Percentiles rank a stretch among this genome's conserved stretches.
phyloP scores from a whole-genome alignment of 2,329 filamentous ascomycete species.

The Aspergillus arachidicola region DNA sequence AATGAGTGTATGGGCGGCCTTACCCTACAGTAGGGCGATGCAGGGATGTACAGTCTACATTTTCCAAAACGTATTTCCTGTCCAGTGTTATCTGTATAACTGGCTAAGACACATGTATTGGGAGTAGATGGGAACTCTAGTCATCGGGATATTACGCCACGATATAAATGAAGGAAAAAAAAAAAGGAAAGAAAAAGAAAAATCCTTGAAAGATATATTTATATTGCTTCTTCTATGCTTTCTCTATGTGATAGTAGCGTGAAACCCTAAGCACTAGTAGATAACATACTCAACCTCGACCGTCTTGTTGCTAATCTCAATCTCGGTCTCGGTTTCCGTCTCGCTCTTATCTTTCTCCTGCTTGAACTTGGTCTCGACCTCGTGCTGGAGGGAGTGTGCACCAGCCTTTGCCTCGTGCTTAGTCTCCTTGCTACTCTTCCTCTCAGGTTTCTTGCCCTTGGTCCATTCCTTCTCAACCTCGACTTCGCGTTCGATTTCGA shows the following conservation, averaged over 20 bases:
- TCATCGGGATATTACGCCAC: no score
- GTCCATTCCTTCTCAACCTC: no score
- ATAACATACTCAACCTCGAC: not conserved
- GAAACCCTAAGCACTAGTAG: not conserved
- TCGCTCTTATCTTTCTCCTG: not conserved
- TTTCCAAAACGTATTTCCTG: no score
- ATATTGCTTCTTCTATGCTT: not conserved
- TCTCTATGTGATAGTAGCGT: not conserved
- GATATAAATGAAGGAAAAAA: no score
- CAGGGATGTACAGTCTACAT: no score
- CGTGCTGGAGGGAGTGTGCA: not conserved
- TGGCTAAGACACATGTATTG: no score
- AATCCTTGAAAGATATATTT: not conserved
- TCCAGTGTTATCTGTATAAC: no score
- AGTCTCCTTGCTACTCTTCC: not conserved
- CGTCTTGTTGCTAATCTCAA: not conserved
- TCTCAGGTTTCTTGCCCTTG: not conserved
- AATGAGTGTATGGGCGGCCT: no score
- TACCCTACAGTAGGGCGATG: no score
- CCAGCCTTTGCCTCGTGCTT: not conserved
- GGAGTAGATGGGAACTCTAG: no score
- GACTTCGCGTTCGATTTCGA: no score
- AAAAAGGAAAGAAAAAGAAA: no score
- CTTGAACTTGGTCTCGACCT: not conserved
- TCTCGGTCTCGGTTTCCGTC: not conserved